Conservation (phyloP, 805 yeast species). For the Suhomyces faveliae region DNA sequence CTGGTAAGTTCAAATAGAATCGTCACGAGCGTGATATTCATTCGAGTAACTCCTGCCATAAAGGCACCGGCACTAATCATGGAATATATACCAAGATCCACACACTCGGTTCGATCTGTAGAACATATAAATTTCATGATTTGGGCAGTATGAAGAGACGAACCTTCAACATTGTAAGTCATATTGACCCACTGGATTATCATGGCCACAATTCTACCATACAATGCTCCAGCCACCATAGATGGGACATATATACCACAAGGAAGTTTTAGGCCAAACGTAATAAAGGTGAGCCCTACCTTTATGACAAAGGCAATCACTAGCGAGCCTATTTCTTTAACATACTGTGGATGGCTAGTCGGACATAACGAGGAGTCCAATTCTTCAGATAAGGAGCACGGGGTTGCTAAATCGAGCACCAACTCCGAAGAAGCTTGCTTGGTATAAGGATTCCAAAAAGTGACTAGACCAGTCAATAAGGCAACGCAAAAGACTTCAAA, state of each 20-base stretch:
- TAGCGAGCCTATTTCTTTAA: conserved; percentile 32
- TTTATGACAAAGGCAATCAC: conserved; percentile 45
- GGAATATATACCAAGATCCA: conserved; percentile 51
- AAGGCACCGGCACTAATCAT: conserved; percentile 57
- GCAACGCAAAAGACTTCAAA: conserved; percentile 48
- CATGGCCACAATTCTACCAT: conserved; percentile 52
- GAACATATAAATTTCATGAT: conserved; percentile 16
- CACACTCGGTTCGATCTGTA: conserved; percentile 20
- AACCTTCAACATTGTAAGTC: conserved; percentile 4
- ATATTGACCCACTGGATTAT: conserved; percentile 37
- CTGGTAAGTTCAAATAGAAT: conserved; percentile 56
- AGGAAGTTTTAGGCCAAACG: conserved; percentile 59
- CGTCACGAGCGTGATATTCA: conserved; percentile 53
- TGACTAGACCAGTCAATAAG: conserved; percentile 43
- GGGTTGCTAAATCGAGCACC: conserved; percentile 48
- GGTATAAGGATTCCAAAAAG: conserved; percentile 51
- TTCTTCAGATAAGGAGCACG: conserved; percentile 35
- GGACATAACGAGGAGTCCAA: conserved; percentile 32
- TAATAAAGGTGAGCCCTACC: conserved; percentile 46
- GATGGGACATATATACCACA: conserved; percentile 64
- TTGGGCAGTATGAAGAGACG: conserved; percentile 3
- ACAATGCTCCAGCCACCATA: conserved; percentile 62
- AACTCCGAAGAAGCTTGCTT: conserved; percentile 50
- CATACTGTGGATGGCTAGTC: conserved; percentile 21
- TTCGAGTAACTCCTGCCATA: conserved; percentile 57